A percentile compares a stretch with the other conserved stretches of the same genome.
Evolutionary conservation across 2,329 filamentous ascomycete species (phyloP).

Genomic region (Boeremia exigua): DNA sequence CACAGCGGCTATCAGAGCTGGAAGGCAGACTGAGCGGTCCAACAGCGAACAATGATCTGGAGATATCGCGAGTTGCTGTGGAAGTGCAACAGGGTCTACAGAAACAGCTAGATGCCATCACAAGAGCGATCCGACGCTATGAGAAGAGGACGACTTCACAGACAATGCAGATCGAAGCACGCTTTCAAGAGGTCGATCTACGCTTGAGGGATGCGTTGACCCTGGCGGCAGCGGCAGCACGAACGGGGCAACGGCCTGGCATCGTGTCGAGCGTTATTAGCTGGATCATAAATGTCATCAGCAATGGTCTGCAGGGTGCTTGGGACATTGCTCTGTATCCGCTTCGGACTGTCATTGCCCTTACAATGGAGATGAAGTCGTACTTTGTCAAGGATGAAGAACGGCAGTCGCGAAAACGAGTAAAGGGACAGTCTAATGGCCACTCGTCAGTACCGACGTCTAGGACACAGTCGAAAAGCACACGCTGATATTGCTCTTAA

Average conservation of each 20-base stretch:
- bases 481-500: slow-evolving; percentile 22
- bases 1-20: slow-evolving; percentile 71
- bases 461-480: slow-evolving; percentile 39
- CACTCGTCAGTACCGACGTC: slow-evolving; percentile 32
- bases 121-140: slow-evolving; percentile 85
- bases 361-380: slow-evolving; percentile 22
- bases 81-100: slow-evolving; percentile 72
- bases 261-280: slow-evolving; percentile 35
- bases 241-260: slow-evolving; percentile 45
- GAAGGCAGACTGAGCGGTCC: slow-evolving; percentile 63
- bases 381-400: slow-evolving; percentile 33
- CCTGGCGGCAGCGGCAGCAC: slow-evolving; percentile 73
- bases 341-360: slow-evolving; percentile 27
- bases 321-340: slow-evolving; percentile 43
- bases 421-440: slow-evolving; percentile 32
- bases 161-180: slow-evolving; percentile 75
- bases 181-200: slow-evolving; percentile 73
- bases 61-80: slow-evolving; percentile 49
- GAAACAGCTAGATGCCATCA: slow-evolving; percentile 85
- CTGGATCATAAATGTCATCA: slow-evolving; percentile 34
- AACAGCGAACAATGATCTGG: slow-evolving; percentile 47
- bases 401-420: slow-evolving; percentile 30
- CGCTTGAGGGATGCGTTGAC: slow-evolving; percentile 78
- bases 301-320: slow-evolving; percentile 27
- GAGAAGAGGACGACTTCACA: slow-evolving; percentile 85